Conservation (phyloP, 1,284 basidiomycete genomes). For the Mycena citricolor region DNA sequence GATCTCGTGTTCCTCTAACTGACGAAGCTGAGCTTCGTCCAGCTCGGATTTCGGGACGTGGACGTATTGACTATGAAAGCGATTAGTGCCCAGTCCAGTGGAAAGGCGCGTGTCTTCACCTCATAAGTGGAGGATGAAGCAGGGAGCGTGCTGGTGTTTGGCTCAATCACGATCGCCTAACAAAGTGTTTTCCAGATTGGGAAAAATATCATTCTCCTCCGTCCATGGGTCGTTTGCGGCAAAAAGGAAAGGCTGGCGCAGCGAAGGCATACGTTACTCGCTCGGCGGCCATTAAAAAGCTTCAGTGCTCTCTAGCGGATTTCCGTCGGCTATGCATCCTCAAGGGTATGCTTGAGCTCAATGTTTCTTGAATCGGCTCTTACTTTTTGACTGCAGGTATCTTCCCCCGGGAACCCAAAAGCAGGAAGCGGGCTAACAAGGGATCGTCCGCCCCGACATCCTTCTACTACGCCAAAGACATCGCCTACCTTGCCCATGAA, state of each 20-base stretch:
- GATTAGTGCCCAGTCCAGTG: constrained; percentile 10
- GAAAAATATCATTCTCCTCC: constrained; percentile 18
- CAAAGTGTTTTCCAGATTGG: constrained; percentile 15
- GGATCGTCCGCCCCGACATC: constrained; percentile 95
- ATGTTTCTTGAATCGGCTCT: background rate
- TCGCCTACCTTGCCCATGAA: constrained; percentile 96
- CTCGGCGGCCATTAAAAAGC: constrained; percentile 86
- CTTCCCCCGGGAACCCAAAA: constrained; percentile 94
- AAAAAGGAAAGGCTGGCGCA: constrained; percentile 89
- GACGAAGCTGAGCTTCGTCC: constrained; percentile 93
- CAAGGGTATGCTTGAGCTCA: constrained; percentile 67
- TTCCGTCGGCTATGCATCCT: constrained; percentile 97
- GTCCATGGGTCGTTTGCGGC: constrained; percentile 84
- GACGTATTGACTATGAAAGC: constrained; percentile 81
- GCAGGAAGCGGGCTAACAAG: constrained; percentile 95
- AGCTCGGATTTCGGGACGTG: constrained; percentile 97
- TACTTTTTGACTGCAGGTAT: constrained; percentile 64
- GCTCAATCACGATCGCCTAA: constrained; percentile 8
- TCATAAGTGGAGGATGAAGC: constrained; percentile 27
- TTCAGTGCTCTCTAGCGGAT: constrained; percentile 96
- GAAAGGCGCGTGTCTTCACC: constrained; percentile 28
- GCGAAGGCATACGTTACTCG: constrained; percentile 96
- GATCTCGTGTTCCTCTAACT: constrained; percentile 96
- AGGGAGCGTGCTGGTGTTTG: constrained; percentile 10
- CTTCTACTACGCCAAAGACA: constrained; percentile 99